Conservation (phyloP, 352 stramenopile genomes). For the Phytopythium helicoides region DNA sequence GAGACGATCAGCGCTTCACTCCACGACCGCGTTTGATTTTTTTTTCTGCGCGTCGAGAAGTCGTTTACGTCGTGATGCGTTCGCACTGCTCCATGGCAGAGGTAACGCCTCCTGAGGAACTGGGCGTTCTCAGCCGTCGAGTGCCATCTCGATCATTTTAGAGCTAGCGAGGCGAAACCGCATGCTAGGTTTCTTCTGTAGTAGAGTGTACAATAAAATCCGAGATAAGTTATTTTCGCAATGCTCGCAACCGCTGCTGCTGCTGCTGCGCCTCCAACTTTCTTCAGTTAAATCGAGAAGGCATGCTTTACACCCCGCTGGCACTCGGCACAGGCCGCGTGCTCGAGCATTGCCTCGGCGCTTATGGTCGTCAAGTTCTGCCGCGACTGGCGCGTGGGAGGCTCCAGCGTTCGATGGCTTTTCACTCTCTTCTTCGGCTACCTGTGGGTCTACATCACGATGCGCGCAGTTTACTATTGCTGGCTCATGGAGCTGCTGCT, state of each 20-base stretch:
- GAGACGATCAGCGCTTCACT: conserved; percentile 5
- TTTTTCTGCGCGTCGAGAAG: background rate
- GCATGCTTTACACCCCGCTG: conserved; percentile 33
- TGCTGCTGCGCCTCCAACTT: no score
- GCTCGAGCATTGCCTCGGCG: conserved; percentile 16
- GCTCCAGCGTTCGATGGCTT: conserved; percentile 31
- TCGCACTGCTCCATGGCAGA: no score
- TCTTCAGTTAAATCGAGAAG: no score
- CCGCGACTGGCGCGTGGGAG: conserved; percentile 28
- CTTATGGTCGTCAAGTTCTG: conserved; percentile 27
- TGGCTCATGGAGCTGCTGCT: conserved; percentile 22
- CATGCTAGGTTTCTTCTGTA: no score
- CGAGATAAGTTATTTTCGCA: no score
- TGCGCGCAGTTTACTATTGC: conserved; percentile 13
- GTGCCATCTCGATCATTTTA: no score
- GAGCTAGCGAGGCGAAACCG: no score
- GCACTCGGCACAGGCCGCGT: conserved; percentile 9
- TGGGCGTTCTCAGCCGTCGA: no score
- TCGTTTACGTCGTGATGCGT: no score
- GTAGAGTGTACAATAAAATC: no score
- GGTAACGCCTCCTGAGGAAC: no score
- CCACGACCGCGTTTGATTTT: conserved; percentile 1
- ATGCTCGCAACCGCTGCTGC: no score
- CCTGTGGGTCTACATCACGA: conserved; percentile 22
- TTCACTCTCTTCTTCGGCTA: conserved; percentile 42